Evolutionary conservation across 2,329 filamentous ascomycete species (phyloP).

Genomic region (Pestalotiopsis sp.): DNA sequence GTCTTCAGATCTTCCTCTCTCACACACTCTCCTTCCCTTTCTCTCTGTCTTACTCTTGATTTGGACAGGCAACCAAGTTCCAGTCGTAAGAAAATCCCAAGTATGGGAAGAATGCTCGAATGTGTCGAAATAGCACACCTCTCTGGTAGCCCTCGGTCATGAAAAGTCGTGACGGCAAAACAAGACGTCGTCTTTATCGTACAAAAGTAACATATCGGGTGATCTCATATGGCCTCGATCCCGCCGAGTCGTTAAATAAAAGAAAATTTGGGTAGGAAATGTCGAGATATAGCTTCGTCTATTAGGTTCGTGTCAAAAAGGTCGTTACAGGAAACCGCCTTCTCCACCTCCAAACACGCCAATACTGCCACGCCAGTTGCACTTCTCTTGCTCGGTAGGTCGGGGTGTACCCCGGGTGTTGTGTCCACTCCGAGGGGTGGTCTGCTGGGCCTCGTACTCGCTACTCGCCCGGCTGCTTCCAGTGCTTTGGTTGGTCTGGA

Average conservation of each 20-base stretch:
- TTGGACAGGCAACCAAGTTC: too few relatives aligned
- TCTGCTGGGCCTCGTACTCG: slow-evolving; percentile 41
- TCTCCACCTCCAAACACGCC: slow-evolving; percentile 49
- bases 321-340: slow-evolving; percentile 52
- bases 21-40: not conserved
- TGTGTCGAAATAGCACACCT: not conserved
- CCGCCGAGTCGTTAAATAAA: not conserved
- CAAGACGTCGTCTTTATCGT: slow-evolving; percentile 11
- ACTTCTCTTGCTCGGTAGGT: slow-evolving; percentile 41
- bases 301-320: not conserved
- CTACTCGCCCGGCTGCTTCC: slow-evolving; percentile 49
- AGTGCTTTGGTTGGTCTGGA: slow-evolving; percentile 55
- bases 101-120: not conserved
- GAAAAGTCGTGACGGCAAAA: slow-evolving; percentile 13
- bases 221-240: not conserved
- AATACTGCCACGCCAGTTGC: slow-evolving; percentile 58
- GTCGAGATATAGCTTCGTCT: not conserved
- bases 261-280: not conserved
- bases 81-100: not conserved
- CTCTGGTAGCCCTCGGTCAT: slow-evolving; percentile 5
- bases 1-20: not conserved
- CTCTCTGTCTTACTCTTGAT: too few relatives aligned
- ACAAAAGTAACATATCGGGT: slow-evolving; percentile 9
- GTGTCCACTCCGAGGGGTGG: slow-evolving; percentile 32
- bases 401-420: slow-evolving; percentile 21